Conservation (phyloP, 306 rosid species). For the Ammopiptanthus mongolicus region DNA sequence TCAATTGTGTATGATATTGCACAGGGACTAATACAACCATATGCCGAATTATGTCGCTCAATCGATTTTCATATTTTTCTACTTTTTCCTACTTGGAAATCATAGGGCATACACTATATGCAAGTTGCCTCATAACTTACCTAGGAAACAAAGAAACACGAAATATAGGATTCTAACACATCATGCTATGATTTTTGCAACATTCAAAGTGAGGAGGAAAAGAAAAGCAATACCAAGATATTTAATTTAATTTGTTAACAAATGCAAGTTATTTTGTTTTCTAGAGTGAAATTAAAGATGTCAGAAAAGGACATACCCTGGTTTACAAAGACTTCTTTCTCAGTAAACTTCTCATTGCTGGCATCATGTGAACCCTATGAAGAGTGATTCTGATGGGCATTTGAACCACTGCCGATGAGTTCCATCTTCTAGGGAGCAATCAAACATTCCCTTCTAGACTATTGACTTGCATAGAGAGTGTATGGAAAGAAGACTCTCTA, state of each 20-base stretch:
- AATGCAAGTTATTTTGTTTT: not conserved
- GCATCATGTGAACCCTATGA: conserved; percentile 23
- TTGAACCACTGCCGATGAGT: conserved; percentile 32
- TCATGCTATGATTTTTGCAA: no score
- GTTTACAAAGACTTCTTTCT: conserved; percentile 38
- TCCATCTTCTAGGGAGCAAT: conserved; percentile 37
- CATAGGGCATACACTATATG: no score
- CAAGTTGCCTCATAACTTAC: no score
- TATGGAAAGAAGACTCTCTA: conserved; percentile 4
- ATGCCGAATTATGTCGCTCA: not conserved
- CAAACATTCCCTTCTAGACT: conserved; percentile 36
- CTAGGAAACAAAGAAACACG: no score
- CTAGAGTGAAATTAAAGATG: not conserved
- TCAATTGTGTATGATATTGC: not conserved
- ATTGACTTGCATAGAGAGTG: conserved; percentile 20
- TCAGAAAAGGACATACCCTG: conserved; percentile 33
- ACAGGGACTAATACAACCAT: not conserved
- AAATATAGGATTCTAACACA: no score
- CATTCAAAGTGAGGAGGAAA: no score
- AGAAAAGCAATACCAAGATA: no score
- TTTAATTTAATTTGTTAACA: not conserved
- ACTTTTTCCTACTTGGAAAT: no score
- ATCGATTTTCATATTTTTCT: not conserved
- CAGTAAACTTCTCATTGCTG: conserved; percentile 18
- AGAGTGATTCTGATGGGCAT: conserved; percentile 28